Evolutionary conservation across 352 stramenopile genomes (phyloP), one percentile per base, ranked within the genome.

Genomic region (Pythium folliculosum): DNA sequence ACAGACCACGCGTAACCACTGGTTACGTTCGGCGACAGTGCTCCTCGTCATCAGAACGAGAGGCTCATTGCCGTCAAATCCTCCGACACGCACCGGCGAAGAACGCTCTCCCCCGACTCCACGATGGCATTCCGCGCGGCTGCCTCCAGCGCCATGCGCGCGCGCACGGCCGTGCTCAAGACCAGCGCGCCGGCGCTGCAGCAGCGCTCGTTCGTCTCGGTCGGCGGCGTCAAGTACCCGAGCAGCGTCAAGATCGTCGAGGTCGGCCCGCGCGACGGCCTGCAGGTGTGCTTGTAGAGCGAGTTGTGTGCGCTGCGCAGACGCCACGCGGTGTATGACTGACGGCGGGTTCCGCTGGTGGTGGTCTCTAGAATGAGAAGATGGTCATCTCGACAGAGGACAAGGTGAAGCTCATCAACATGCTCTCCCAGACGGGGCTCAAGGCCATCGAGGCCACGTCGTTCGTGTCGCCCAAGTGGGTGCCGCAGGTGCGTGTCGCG

Each of bases 391-490:
- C 86, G 22, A 98, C 91, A 5, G 67, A 86, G 10, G 76, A 97
- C 62, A 99, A 99, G 72, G 80, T 99, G 16, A 74, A 86, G 61
- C 69, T 99, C 14, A 95, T 98, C 71, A 83, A 98, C 48, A 77
- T 89, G 70, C 81, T 99, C 48, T 93, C 88, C 49, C 72, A 92
- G 5, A 90, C 96, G 17, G 97, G 97, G 1, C 81, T 98, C 17
- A 76, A 70, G 6, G 82, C 80, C 5, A 97, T 99, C 60, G 97
- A 99, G 77, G 82, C 92, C 7, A 98, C 94, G 51, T 87, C 92
- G 14, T 99, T 99, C 67, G 97, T 99, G 16, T 99, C 95, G 9
- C 92, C 95, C 21, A 98, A 98, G 74, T 99, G 96, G 95, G 93
- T 99, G 19, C 96, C 96, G 13, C 93, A 98, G 78, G 86, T 95